Evolutionary conservation across 1,139 yeast genomes (phyloP), one percentile per base, ranked within the genome.

Genomic region (Diutina mesorugosa): DNA sequence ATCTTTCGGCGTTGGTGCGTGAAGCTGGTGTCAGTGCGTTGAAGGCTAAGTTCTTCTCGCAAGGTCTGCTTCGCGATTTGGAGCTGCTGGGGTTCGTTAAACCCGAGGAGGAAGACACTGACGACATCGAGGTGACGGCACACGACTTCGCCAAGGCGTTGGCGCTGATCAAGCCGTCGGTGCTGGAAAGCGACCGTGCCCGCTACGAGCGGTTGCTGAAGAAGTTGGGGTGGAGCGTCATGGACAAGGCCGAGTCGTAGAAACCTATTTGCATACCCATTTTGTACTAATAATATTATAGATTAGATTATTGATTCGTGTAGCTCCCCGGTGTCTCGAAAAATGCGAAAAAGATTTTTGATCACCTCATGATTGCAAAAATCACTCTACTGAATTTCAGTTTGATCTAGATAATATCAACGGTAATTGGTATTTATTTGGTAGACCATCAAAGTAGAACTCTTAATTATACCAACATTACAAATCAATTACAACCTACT

Each of bases 1-100:
- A 93, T 75, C 75, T 93, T 59, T 90, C 96, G 0, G 90, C 97
- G 1, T 72, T 93, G 58, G 93, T 89, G 0, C 78, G 97, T 64
- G 99, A 93, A 67, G 96, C 99, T 8, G 93, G 97, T 60, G 95
- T 91, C 3, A 71, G 81, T 56, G 96, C 98, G 0, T 79, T 93
- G 68, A 88, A 90, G 67, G 82, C 71, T 69, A 80, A 81, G 58
- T 84, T 89, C 61, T 83, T 85, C 69, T 71, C 69, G 28, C 72
- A 77, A 16, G 51, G 51, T 2, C 45, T 30, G 51, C 75, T 80
- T 46, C 76, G 74, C 60, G 81, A 81, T 58, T 69, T 81, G 63
- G 80, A 77, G 60, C 71, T 66, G 30, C 73, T 78, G 10, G 80
- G 78, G 2, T 76, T 67, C 9, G 73, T 66, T 35, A 66, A 66